Evolutionary conservation across 108 stramenopile species (phyloP), one percentile per base, ranked within the genome.

Genomic region (Epipyxis sp.): DNA sequence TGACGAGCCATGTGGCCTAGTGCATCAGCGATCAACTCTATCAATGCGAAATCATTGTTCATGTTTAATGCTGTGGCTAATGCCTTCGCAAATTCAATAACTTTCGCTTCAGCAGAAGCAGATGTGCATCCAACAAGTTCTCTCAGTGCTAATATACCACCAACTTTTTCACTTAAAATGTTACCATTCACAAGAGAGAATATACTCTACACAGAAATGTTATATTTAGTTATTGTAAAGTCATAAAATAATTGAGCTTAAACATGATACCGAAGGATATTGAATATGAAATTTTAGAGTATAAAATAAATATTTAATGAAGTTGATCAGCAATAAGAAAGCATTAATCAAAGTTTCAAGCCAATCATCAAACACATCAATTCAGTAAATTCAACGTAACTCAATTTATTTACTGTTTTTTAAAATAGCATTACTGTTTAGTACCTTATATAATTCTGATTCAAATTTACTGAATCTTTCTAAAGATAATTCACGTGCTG

Each of bases 61-160:
- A 91, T 77, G 16, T 69, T 29, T 20, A 89, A 82, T 27, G 91
- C 91, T 57, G 89, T 82, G 71, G 87, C 88, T 6, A 97, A 84
- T 13, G 88, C 90, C 69, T 95, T 92, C 32, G 94, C 94, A 78
- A 96, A 95, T 37, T 93, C 90, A 79, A 93, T 94, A 1, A 91
- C 87, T 84, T 94, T 95, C 72, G 54, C 29, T 62, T 94, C 93
- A 35, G 95, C 91, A 10, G 91, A 90, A 72, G 89, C 89, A 1
- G 92, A 93, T 0, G 91, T 90, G 54, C 85, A 89, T 1, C 71
- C 83, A 32, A 88, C 81, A 25, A 88, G 84, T 72, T 87, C 86
- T 42, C 82, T 59, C 29, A 88, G 85, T 0, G 84, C 87, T 1
- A 69, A 35, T n/a, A 88, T 80, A 59, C 86, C 87, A 0, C 84